Evolutionary conservation across 208 protist species (phyloP), one percentile per base, ranked within the genome.

Genomic region (Wallacemonas collosoma): DNA sequence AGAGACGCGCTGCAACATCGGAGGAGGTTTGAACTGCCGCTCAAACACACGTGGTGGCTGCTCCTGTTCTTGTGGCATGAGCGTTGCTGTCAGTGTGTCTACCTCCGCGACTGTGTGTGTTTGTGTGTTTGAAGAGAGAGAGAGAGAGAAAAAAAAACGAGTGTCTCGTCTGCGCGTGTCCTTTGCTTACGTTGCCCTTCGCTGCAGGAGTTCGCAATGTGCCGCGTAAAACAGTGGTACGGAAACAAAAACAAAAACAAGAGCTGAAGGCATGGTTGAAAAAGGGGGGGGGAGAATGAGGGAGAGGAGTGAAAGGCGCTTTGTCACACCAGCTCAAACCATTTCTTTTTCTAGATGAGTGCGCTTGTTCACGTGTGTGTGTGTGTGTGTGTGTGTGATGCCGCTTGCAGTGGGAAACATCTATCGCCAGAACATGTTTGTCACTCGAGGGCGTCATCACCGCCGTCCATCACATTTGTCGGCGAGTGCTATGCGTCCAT

Each of bases 1-100:
- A 45, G 71, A 76, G 14, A 77, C 7, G 43, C 79, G 73, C 5
- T 77, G 41, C 2, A 57, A 1, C 66, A 77, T 77, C 26, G 50
- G 44, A 1, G 40, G 26, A 8, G 41, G 43, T 7, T 11, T 65
- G 68, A 60, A 55, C n/a, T 65, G 47, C 17, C 26, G 53, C n/a
- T 60, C 71, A 40, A 8, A 50, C 57, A 48, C 71, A 53, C 44
- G 58, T 57, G 45, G 54, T 26, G 41, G 58, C 61, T 38, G 68
- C 54, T 9, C 38, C 6, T n/a, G 12, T 41, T 43, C 26, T 62
- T 62, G 12, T 44, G 35, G 3, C 38, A 43, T 38, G 38, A 38
- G 12, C 5, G 56, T 41, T 38, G 39, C 3, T 12, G 45, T 41
- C 17, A 65, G n/a, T 63, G 57, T 63, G 55, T 17, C 15, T 9